A percentile compares a stretch with the other conserved stretches of the same genome.
These are phyloP conservation scores for Talaromyces atroroseus DNA, from an alignment of 2,329 filamentous ascomycete species.

Conservation along the genomic window DNA sequence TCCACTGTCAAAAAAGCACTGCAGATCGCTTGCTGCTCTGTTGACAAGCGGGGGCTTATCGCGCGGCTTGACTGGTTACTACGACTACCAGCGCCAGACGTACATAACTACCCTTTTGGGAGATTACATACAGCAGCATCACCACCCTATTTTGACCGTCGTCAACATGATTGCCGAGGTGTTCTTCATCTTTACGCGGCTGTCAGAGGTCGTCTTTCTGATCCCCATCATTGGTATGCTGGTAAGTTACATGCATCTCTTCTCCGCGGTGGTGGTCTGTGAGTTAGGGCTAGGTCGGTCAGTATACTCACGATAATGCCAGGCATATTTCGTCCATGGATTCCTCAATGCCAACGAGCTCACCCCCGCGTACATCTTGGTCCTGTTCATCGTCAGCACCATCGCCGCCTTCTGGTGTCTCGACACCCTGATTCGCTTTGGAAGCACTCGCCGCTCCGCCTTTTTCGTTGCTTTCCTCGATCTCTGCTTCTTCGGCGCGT, in stretches of 20 bases:
- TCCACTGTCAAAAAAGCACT: neutral
- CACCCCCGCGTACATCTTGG: conserved; percentile 56
- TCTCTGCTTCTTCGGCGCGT: conserved; percentile 57
- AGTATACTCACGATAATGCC: neutral
- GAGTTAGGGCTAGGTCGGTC: neutral
- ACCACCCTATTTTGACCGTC: too few relatives aligned
- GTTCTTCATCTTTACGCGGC: conserved; percentile 58
- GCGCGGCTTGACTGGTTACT: neutral
- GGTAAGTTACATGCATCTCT: conserved; percentile 27
- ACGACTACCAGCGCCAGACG: neutral
- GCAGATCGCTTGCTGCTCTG: neutral
- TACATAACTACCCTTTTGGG: neutral
- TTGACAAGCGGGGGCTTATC: neutral
- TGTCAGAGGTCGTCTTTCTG: conserved; percentile 57
- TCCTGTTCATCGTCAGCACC: conserved; percentile 61
- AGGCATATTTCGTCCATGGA: conserved; percentile 57
- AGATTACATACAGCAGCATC: neutral
- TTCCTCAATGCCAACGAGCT: conserved; percentile 53
- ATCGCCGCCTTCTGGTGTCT: conserved; percentile 57
- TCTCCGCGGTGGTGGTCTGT: too few relatives aligned
- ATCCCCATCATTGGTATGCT: conserved; percentile 61
- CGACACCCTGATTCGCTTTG: conserved; percentile 56
- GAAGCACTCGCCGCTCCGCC: conserved; percentile 54
- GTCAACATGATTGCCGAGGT: conserved; percentile 48
- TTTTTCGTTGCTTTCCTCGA: conserved; percentile 58